A percentile compares a stretch with the other conserved stretches of the same genome.
These are phyloP conservation scores for Botrytis porri DNA, from an alignment of 2,329 filamentous ascomycete genomes.

Conservation along the genomic window DNA sequence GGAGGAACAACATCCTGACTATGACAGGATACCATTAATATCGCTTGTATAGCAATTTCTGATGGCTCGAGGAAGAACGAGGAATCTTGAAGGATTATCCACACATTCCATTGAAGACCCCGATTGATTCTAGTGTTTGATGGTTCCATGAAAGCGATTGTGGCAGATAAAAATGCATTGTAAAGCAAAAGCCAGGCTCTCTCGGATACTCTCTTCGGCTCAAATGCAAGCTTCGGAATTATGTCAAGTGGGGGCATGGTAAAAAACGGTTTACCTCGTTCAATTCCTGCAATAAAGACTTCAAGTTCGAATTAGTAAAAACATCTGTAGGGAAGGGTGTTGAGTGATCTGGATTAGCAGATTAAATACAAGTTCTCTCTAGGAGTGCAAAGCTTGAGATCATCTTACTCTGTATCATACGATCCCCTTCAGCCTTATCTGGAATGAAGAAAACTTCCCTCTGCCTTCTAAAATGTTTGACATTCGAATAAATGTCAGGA, in stretches of 20 bases:
- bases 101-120: conserved; percentile 25
- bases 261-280: conserved; percentile 21
- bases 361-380: background rate
- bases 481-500: conserved; percentile 17
- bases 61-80: conserved; percentile 24
- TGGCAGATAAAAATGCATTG: conserved; percentile 21
- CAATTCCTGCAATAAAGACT: conserved; percentile 21
- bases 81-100: conserved; percentile 23
- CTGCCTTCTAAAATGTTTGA: conserved; percentile 14
- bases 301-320: background rate
- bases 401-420: conserved; percentile 20
- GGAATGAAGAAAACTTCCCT: conserved; percentile 24
- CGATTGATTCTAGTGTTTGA: conserved; percentile 15
- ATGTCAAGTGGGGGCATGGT: conserved; percentile 18
- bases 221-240: conserved; percentile 21
- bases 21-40: conserved; percentile 22
- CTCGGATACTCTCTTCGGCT: conserved; percentile 22
- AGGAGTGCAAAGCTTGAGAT: background rate
- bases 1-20: conserved; percentile 23
- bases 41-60: conserved; percentile 22
- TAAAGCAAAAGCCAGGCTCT: conserved; percentile 24
- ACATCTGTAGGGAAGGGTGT: background rate
- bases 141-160: conserved; percentile 16
- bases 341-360: background rate
- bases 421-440: conserved; percentile 20